Conservation (phyloP, 495 filamentous ascomycete genomes). For the Xylaria cubensis region DNA sequence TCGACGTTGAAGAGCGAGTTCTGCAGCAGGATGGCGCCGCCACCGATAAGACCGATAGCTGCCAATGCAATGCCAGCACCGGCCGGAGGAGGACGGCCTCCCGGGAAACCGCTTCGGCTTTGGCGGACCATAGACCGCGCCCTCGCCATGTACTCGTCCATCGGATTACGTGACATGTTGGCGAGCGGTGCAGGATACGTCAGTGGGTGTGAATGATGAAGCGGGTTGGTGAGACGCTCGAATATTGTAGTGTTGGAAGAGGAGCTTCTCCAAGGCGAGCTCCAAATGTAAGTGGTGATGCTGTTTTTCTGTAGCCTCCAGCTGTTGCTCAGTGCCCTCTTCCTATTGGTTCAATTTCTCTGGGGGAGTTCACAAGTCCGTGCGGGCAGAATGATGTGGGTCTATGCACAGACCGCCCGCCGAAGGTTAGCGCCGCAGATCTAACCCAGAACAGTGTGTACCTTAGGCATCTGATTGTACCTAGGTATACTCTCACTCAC, state of each 20-base stretch:
- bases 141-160: conserved; percentile 50
- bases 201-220: conserved; percentile 7
- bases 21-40: conserved; percentile 69
- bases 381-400: neutral
- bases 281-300: conserved; percentile 32
- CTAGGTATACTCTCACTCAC: neutral
- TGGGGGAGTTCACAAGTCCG: conserved; percentile 3
- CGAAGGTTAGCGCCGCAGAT: neutral
- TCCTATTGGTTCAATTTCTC: conserved; percentile 25
- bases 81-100: conserved; percentile 44
- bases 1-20: conserved; percentile 99
- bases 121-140: conserved; percentile 42
- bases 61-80: conserved; percentile 42
- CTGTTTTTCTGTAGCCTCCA: conserved; percentile 30
- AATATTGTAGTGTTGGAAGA: neutral
- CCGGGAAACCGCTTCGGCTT: conserved; percentile 45
- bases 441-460: neutral
- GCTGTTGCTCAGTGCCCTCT: conserved; percentile 2
- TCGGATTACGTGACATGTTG: conserved; percentile 58
- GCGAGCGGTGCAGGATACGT: neutral
- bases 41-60: conserved; percentile 62
- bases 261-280: conserved; percentile 15
- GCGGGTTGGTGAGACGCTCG: conserved; percentile 11
- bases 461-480: neutral
- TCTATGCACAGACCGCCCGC: neutral